Evolutionary conservation across 345 rosid species (phyloP), one percentile per base, ranked within the genome.

Genomic region (Theobroma cacao): DNA sequence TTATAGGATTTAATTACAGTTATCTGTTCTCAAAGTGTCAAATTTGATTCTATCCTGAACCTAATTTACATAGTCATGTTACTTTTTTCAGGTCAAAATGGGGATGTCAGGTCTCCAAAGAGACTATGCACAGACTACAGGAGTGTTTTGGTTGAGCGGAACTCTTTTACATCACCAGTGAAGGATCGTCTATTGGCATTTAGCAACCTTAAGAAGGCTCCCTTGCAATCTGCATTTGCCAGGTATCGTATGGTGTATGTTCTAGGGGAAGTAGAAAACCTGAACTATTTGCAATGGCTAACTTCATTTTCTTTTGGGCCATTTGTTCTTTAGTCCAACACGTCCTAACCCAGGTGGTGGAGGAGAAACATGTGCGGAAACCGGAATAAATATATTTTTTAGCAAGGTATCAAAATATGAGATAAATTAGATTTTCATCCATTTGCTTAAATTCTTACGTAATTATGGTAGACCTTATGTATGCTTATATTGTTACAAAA

Each of bases 321-420:
- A 67, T 65, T 60, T 43, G 11, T 77, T 75, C 48, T 75, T 73
- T 88, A 96, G 99, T 86, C 99, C 99, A 31, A 94, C 95, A 48
- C 91, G 97, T 58, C 98, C 95, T 74, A 89, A 83, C 83, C 99
- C 98, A 5, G 97, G 97, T 80, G 93, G 99, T 40, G 97, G 97
- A 77, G 99, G 99, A 74, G 99, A 94, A 90, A 96, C 99, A 69
- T 96, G 97, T 79, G 99, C 98, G 28, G 99, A 96, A 88, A 94
- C 98, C 48, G 98, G 92, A 64, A 91, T 94, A 80, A 90, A 80
- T 84, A 87, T 96, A 72, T 94, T 94, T 86, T 94, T 94, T 82
- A 77, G 90, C 80, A 96, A 94, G 97, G 99, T 94, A 80, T 56
- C 52, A 55, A 70, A 73, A 50, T 43, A 13, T 48, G 74, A 33